Conservation (phyloP, 2,329 filamentous ascomycete species). For the Fusarium pseudonygamai region DNA sequence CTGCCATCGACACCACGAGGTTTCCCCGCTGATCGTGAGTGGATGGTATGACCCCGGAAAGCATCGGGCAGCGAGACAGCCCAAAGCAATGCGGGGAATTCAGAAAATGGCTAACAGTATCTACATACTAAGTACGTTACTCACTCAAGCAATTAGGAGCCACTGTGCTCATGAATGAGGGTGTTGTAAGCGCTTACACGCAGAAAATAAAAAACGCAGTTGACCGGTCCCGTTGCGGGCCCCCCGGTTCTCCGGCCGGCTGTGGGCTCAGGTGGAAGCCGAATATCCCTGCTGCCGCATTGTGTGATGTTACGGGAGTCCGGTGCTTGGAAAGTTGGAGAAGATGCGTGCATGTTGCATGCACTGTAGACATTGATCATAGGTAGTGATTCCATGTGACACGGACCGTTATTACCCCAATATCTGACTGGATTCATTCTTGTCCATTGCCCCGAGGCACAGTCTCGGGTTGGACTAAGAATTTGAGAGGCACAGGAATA, state of each 20-base stretch:
- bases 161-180: neutral
- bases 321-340: conserved; percentile 28
- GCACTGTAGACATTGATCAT: no score
- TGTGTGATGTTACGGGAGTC: conserved; percentile 6
- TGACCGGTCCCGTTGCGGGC: conserved; percentile 22
- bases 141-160: neutral
- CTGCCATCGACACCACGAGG: conserved; percentile 36
- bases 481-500: conserved; percentile 4
- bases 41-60: conserved; percentile 31
- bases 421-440: neutral
- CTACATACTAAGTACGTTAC: neutral
- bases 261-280: conserved; percentile 31
- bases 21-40: conserved; percentile 39
- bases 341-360: conserved; percentile 30
- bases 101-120: neutral
- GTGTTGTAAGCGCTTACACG: neutral
- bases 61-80: conserved; percentile 5
- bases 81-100: conserved; percentile 25
- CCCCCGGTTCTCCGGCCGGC: conserved; percentile 32
- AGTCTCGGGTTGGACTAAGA: neutral
- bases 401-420: conserved; percentile 15
- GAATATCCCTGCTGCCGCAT: conserved; percentile 27
- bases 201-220: conserved; percentile 3
- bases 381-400: conserved; percentile 5
- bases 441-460: conserved; percentile 16